A percentile compares a stretch with the other conserved stretches of the same genome.
These are phyloP conservation scores for Aureobasidium sp. DNA, from an alignment of 2,329 filamentous ascomycete genomes.

Conservation along the genomic window DNA sequence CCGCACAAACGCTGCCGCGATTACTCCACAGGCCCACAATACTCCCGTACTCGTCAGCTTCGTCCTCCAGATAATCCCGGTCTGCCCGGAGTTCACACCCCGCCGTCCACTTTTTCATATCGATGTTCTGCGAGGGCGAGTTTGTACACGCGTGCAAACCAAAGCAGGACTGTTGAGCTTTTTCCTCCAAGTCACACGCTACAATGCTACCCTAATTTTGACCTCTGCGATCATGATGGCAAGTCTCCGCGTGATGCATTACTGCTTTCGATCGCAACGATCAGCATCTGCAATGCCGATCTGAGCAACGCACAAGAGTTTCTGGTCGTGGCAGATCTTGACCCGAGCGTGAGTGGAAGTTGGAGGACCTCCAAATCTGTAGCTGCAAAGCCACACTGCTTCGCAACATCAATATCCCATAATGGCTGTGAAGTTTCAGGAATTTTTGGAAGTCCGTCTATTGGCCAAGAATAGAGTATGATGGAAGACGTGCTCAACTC, in stretches of 20 bases:
- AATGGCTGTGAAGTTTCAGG: background rate
- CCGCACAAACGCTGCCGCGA: background rate
- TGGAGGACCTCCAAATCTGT: background rate
- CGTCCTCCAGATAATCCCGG: background rate
- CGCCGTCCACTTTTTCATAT: background rate
- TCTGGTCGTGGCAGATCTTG: background rate
- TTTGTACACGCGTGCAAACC: background rate
- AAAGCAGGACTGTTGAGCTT: background rate
- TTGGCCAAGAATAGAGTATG: constrained; percentile 1
- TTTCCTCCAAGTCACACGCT: background rate
- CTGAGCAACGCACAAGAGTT: background rate
- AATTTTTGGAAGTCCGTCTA: background rate
- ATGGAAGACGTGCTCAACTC: background rate
- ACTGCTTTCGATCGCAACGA: background rate
- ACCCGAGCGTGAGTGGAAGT: background rate
- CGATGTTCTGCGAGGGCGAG: background rate
- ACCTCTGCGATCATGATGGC: background rate
- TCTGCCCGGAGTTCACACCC: background rate
- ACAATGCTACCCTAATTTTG: background rate
- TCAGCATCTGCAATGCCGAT: background rate
- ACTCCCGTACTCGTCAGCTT: constrained; percentile 7
- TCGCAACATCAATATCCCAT: background rate
- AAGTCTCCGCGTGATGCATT: background rate
- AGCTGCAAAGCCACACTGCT: constrained; percentile 8
- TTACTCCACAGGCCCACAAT: constrained; percentile 5